A percentile compares a stretch with the other conserved stretches of the same genome.
phyloP scores from a whole-genome alignment of 2,329 filamentous ascomycete genomes.

The Fusarium setosum region DNA sequence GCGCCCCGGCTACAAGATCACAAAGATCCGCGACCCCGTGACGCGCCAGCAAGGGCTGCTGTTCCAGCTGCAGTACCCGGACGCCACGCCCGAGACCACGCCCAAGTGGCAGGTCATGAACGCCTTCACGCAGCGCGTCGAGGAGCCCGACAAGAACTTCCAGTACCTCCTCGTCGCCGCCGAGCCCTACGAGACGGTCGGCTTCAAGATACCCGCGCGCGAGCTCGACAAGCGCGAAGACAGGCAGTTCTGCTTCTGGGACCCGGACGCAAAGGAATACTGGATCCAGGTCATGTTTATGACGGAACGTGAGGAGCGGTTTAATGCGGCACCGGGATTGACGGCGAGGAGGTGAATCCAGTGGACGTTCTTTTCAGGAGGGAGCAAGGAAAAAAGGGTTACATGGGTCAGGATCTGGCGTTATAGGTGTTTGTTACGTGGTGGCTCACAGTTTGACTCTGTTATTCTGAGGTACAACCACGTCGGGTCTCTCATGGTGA shows the following conservation, averaged over 20 bases:
- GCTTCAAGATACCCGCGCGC: constrained; percentile 92
- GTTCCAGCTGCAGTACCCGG: constrained; percentile 97
- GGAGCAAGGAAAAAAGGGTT: constrained; percentile 2
- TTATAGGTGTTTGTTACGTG: constrained; percentile 15
- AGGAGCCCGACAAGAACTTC: constrained; percentile 92
- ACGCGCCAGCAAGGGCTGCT: constrained; percentile 89
- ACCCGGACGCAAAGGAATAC: constrained; percentile 95
- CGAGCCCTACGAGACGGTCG: constrained; percentile 97
- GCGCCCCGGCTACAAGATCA: constrained; percentile 96
- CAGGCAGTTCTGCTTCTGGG: constrained; percentile 93
- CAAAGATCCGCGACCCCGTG: constrained; percentile 90
- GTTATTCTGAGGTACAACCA: too few relatives aligned
- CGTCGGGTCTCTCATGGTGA: too few relatives aligned
- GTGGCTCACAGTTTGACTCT: background rate
- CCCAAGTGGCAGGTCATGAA: constrained; percentile 97
- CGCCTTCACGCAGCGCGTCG: constrained; percentile 94
- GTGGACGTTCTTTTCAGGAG: background rate
- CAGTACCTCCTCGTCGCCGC: constrained; percentile 96
- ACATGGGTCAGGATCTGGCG: constrained; percentile 29
- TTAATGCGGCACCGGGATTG: constrained; percentile 72
- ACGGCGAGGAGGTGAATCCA: constrained; percentile 57
- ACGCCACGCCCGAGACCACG: constrained; percentile 79
- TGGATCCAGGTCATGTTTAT: constrained; percentile 99
- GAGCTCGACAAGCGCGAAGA: constrained; percentile 93
- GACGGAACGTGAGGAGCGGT: constrained; percentile 96